A percentile compares a stretch with the other conserved stretches of the same genome.
phyloP scores from a whole-genome alignment of 2,329 filamentous ascomycete species.

The Aureobasidium sp. region DNA sequence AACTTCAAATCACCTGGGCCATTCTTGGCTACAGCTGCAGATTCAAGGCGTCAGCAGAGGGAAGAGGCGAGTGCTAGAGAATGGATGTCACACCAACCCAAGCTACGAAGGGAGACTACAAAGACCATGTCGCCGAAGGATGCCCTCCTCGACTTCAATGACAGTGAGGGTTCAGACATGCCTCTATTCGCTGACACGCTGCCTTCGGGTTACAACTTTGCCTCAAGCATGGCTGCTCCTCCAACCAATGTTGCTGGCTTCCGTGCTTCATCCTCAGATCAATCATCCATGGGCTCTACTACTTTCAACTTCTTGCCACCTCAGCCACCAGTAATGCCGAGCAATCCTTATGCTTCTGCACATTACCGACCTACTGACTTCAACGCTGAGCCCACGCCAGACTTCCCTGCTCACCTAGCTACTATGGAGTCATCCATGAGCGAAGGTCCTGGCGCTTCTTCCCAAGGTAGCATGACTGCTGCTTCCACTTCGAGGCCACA shows the following conservation, averaged over 20 bases:
- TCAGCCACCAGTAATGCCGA: slow-evolving; percentile 19
- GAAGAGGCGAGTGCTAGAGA: slow-evolving; percentile 48
- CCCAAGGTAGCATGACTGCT: slow-evolving; percentile 27
- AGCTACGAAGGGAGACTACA: slow-evolving; percentile 33
- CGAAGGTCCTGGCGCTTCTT: slow-evolving; percentile 40
- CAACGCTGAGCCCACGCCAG: slow-evolving; percentile 29
- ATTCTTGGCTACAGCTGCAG: slow-evolving; percentile 46
- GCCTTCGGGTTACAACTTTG: slow-evolving; percentile 32
- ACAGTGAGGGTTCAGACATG: slow-evolving; percentile 55
- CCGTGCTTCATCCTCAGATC: slow-evolving; percentile 17
- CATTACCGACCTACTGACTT: slow-evolving; percentile 24
- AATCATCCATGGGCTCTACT: slow-evolving; percentile 20
- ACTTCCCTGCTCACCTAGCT: slow-evolving; percentile 51
- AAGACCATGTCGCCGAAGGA: slow-evolving; percentile 95
- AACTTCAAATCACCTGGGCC: slow-evolving; percentile 32
- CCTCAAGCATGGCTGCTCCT: slow-evolving; percentile 22
- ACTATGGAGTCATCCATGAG: slow-evolving; percentile 55
- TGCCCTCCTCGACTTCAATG: slow-evolving; percentile 71
- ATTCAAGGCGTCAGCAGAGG: slow-evolving; percentile 53
- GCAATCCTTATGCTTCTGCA: slow-evolving; percentile 22
- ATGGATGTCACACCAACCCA: slow-evolving; percentile 23
- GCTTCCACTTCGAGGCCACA: slow-evolving; percentile 43
- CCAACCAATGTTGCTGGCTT: slow-evolving; percentile 13
- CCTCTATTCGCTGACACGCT: slow-evolving; percentile 26
- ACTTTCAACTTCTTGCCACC: slow-evolving; percentile 27